These are phyloP conservation scores for Tetrahymena elliotti DNA, from an alignment of 73 alveolate genomes.

Conservation along the genomic window DNA sequence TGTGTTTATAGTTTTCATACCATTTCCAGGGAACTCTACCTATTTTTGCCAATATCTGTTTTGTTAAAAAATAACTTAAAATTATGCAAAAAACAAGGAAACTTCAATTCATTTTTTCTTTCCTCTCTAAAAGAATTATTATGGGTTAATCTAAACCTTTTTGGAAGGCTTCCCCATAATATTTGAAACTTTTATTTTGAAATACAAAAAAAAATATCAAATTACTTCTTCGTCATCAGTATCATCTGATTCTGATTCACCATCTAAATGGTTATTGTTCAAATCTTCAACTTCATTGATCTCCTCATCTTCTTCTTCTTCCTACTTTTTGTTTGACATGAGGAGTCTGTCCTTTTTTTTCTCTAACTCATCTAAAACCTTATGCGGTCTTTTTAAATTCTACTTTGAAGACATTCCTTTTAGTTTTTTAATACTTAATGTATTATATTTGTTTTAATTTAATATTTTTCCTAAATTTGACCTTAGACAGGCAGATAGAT, in stretches of 20 bases:
- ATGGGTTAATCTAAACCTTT: too few relatives aligned
- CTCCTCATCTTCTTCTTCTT: background rate
- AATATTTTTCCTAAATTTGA: background rate
- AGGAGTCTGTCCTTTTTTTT: background rate
- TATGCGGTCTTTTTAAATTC: background rate
- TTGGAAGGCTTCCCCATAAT: background rate
- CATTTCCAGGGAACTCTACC: constrained; percentile 1
- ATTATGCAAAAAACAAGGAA: background rate
- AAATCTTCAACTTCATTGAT: background rate
- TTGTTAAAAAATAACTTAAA: background rate
- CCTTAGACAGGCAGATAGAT: background rate
- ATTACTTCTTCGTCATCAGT: background rate
- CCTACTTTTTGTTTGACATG: background rate
- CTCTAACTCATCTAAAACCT: background rate
- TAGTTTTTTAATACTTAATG: background rate
- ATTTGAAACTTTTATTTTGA: background rate
- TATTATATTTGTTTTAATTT: background rate
- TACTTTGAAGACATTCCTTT: background rate
- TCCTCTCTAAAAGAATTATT: background rate
- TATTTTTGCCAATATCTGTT: background rate
- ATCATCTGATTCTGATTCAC: background rate
- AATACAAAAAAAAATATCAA: background rate
- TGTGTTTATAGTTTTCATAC: background rate
- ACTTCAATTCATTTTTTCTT: too few relatives aligned
- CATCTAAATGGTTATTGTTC: background rate